Evolutionary conservation across 2,329 filamentous ascomycete genomes (phyloP), one percentile per base, ranked within the genome.

Genomic region (Rhinocladiella mackenziei): DNA sequence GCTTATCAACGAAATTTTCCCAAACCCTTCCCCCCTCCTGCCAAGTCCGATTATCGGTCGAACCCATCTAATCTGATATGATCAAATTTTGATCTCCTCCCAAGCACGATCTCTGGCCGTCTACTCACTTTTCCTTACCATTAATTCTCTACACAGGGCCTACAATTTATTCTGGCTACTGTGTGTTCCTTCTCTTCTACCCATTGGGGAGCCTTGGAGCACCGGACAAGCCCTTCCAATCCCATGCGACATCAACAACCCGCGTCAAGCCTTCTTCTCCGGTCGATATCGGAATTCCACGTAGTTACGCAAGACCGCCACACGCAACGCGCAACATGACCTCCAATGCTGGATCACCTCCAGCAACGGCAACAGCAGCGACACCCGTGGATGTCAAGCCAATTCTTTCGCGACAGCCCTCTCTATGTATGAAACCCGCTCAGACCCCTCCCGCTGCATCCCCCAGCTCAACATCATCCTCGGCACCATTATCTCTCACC

Each of bases 401-500:
- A 7, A 43, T 43, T 9, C 13, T 53, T 19, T 35, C 47, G 4
- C 45, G 51, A 32, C 44, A 48, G 28, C 55, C 53, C 15, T 57
- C 55, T 6, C 40, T 57, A 14, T 53, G 51, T 32, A 54, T 54
- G 42, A 57, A 57, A 34, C 55, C 55, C 5, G 25, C 43, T 10
- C 46, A 44, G 20, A 41, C 45, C 14, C 37, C 49, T 10, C 41
- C 51, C 19, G 54, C 62, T 33, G 56, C 59, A 53, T 40, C 56
- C 59, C 52, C 60, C 20, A 44, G 56, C 20, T 60, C 65, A 20
- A 65, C 62, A 9, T 62, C 68, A 13, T 62, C 65, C 26, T 54
- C 63, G 26, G 65, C 66, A 6, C 63, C 67, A 48, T 60, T 66
- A 40, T 71, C 74, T 39, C 79, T 89, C 63, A 91, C 86, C 25